phyloP scores from a whole-genome alignment of 345 rosid species.

The Geranium brycei region DNA sequence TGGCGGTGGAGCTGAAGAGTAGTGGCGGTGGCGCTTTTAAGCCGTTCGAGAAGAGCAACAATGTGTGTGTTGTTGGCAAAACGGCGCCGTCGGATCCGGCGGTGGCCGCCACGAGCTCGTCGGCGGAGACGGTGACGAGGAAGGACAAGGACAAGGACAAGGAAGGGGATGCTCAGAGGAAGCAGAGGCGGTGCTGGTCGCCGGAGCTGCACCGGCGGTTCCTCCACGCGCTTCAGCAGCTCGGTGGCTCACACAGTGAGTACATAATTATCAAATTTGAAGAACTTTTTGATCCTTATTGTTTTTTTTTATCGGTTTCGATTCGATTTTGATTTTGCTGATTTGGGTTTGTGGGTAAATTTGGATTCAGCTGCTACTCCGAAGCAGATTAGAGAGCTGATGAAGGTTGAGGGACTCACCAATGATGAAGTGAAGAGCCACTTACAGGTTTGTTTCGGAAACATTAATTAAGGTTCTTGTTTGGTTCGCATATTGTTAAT shows the following conservation, averaged over 20 bases:
- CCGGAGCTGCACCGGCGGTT: slow-evolving; percentile 1
- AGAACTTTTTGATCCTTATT: not conserved
- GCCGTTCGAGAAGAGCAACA: too few species aligned
- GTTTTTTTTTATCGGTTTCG: not conserved
- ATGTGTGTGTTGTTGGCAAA: too few species aligned
- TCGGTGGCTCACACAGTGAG: slow-evolving; percentile 15
- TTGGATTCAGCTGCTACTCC: slow-evolving; percentile 33
- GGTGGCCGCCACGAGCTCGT: too few species aligned
- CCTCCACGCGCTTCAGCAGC: slow-evolving; percentile 15
- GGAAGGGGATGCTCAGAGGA: slow-evolving; percentile 1
- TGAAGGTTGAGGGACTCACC: slow-evolving; percentile 45
- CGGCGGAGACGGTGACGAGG: too few species aligned
- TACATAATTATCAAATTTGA: too few species aligned
- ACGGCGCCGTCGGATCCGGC: too few species aligned
- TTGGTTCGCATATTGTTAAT: too few species aligned
- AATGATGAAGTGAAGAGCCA: slow-evolving; percentile 51
- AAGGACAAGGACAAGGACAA: too few species aligned
- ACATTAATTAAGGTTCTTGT: too few species aligned
- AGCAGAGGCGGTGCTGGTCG: slow-evolving; percentile 11
- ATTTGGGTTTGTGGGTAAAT: slow-evolving; percentile 3
- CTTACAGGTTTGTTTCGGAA: slow-evolving; percentile 25
- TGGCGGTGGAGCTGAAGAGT: too few species aligned
- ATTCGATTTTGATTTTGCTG: not conserved
- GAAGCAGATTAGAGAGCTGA: slow-evolving; percentile 40
- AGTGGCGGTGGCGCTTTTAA: too few species aligned